Percentiles rank a stretch among this genome's conserved stretches.
Conservation (phyloP, 257 asterid genomes). For the Ophiorrhiza pumila region DNA sequence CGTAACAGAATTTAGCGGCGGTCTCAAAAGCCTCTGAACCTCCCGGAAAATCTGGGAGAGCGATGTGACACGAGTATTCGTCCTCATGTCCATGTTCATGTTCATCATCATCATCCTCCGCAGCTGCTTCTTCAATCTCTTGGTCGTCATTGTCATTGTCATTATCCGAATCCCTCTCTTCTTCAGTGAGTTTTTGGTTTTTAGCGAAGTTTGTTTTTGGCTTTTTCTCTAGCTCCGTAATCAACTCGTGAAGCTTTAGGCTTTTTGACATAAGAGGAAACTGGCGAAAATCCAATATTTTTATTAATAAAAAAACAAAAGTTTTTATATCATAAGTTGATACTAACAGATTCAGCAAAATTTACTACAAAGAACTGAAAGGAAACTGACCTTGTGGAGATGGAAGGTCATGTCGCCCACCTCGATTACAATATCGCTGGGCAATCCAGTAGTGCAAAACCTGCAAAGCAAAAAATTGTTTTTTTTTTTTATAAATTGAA, state of each 20-base stretch:
- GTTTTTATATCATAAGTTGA: background rate
- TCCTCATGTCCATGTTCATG: no score
- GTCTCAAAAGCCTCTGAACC: constrained; percentile 82
- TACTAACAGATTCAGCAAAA: background rate
- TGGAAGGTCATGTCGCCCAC: constrained; percentile 90
- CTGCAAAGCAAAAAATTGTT: constrained; percentile 31
- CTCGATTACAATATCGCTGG: constrained; percentile 74
- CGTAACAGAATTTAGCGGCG: constrained; percentile 94
- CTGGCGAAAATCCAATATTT: constrained; percentile 42
- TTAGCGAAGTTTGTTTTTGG: constrained; percentile 26
- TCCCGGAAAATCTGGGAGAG: constrained; percentile 86
- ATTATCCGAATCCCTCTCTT: constrained; percentile 22
- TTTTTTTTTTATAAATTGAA: background rate
- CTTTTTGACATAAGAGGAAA: constrained; percentile 92
- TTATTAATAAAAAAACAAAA: background rate
- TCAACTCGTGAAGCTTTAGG: constrained; percentile 75
- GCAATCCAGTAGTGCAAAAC: constrained; percentile 96
- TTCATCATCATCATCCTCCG: constrained; percentile 37
- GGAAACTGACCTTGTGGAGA: constrained; percentile 67
- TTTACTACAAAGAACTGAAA: background rate
- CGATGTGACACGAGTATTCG: constrained; percentile 52
- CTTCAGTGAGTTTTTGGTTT: constrained; percentile 37
- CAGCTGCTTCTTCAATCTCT: constrained; percentile 35
- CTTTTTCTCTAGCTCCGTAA: constrained; percentile 66
- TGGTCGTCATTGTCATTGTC: constrained; percentile 19